Conservation (phyloP, 2,329 filamentous ascomycete species). For the Cercospora sojina region DNA sequence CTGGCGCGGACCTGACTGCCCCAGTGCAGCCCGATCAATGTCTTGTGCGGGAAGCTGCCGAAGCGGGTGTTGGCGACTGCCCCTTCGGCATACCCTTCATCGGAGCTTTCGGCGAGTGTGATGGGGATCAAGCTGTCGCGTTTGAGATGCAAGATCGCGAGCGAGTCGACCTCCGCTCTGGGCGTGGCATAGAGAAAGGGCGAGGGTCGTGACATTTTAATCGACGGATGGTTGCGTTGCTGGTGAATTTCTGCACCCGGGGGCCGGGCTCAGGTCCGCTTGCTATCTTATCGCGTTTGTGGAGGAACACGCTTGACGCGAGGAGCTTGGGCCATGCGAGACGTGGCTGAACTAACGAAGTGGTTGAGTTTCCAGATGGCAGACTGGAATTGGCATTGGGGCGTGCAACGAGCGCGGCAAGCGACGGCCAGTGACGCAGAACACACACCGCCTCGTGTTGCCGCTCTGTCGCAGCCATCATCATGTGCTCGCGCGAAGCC, state of each 20-base stretch:
- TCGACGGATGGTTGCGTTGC: not conserved
- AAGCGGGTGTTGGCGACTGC: slow-evolving; percentile 81
- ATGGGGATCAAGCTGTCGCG: slow-evolving; percentile 81
- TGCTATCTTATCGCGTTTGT: slow-evolving; percentile 2
- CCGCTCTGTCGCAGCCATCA: not conserved
- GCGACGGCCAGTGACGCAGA: not conserved
- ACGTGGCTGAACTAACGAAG: not conserved
- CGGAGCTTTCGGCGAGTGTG: slow-evolving; percentile 49
- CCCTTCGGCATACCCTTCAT: slow-evolving; percentile 46
- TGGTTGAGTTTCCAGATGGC: not conserved
- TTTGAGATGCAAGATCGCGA: slow-evolving; percentile 84
- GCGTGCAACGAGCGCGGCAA: not conserved
- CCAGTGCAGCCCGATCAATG: slow-evolving; percentile 71
- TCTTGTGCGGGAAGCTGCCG: slow-evolving; percentile 65
- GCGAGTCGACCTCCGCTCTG: slow-evolving; percentile 60
- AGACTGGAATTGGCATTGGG: not conserved
- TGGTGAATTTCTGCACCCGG: slow-evolving; percentile 9
- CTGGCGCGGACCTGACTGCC: slow-evolving; percentile 89
- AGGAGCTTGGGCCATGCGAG: not conserved
- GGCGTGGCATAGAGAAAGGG: slow-evolving; percentile 75
- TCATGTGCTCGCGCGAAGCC: slow-evolving; percentile 12
- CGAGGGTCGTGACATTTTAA: slow-evolving; percentile 48
- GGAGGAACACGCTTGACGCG: not conserved
- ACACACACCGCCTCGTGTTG: slow-evolving; percentile 1
- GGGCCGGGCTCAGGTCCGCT: not conserved